A percentile compares a stretch with the other conserved stretches of the same genome.
Conservation (phyloP, 768 basidiomycete species). For the Chiua virens region DNA sequence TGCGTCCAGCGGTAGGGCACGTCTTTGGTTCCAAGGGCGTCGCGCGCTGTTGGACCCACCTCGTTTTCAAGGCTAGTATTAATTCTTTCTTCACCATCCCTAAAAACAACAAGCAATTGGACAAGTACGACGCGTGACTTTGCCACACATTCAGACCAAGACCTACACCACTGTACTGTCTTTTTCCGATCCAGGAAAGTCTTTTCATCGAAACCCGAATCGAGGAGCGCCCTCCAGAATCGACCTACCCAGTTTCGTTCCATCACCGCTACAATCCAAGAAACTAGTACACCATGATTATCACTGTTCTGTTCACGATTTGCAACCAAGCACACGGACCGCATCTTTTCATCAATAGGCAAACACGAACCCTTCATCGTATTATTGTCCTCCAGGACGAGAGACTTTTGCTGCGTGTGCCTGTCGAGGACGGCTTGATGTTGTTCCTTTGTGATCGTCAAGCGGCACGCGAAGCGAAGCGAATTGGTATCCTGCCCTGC, state of each 20-base stretch:
- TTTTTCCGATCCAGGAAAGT: slow-evolving; percentile 3
- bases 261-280: slow-evolving; percentile 33
- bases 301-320: not conserved
- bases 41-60: slow-evolving; percentile 19
- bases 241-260: slow-evolving; percentile 25
- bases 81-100: too few species aligned
- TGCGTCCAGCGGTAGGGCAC: slow-evolving; percentile 22
- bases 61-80: slow-evolving; percentile 4
- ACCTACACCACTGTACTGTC: not conserved
- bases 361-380: slow-evolving; percentile 41
- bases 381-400: slow-evolving; percentile 39
- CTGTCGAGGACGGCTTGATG: slow-evolving; percentile 34
- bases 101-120: not conserved
- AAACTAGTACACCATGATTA: slow-evolving; percentile 16
- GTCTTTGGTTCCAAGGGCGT: slow-evolving; percentile 7
- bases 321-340: slow-evolving; percentile 1
- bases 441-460: slow-evolving; percentile 32
- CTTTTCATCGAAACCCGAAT: slow-evolving; percentile 14
- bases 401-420: slow-evolving; percentile 24
- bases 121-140: not conserved
- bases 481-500: slow-evolving; percentile 22
- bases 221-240: slow-evolving; percentile 12
- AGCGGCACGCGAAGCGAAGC: slow-evolving; percentile 25
- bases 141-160: too few species aligned
- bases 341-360: slow-evolving; percentile 39